Conservation (phyloP, 169 alveolate genomes). For the Perkinsus olseni region DNA sequence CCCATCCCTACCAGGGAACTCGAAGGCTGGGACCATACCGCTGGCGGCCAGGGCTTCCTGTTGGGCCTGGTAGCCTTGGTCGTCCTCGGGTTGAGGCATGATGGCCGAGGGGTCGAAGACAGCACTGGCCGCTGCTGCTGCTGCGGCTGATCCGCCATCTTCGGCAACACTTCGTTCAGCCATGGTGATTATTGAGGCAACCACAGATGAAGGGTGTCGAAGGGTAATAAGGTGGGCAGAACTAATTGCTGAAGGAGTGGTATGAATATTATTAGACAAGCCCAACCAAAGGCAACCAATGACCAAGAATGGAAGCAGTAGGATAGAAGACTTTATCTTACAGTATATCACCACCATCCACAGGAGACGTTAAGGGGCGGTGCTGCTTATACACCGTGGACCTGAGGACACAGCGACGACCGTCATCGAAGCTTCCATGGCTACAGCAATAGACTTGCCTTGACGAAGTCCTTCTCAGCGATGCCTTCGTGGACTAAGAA, state of each 20-base stretch:
- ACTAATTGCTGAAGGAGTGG: neutral
- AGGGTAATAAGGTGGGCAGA: no score
- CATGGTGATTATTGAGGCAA: neutral
- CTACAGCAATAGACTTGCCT: neutral
- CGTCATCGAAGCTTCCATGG: neutral
- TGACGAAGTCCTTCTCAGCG: slow-evolving; percentile 33
- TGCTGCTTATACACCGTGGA: neutral
- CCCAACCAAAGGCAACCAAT: neutral
- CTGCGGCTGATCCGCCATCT: neutral
- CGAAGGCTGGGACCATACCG: neutral
- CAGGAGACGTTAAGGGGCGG: neutral
- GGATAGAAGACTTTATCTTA: neutral
- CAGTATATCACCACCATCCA: neutral
- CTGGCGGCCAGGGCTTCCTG: neutral
- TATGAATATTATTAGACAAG: neutral
- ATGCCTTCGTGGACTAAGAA: slow-evolving; percentile 31
- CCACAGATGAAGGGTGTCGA: neutral
- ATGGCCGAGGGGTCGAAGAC: neutral
- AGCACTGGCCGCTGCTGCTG: neutral
- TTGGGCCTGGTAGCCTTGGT: neutral
- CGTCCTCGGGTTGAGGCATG: neutral
- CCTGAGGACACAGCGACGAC: neutral
- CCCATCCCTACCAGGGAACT: neutral
- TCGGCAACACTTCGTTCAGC: neutral
- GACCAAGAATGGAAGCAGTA: neutral